phyloP scores from a whole-genome alignment of 495 filamentous ascomycete species.

The Lasiosphaeria miniovina region DNA sequence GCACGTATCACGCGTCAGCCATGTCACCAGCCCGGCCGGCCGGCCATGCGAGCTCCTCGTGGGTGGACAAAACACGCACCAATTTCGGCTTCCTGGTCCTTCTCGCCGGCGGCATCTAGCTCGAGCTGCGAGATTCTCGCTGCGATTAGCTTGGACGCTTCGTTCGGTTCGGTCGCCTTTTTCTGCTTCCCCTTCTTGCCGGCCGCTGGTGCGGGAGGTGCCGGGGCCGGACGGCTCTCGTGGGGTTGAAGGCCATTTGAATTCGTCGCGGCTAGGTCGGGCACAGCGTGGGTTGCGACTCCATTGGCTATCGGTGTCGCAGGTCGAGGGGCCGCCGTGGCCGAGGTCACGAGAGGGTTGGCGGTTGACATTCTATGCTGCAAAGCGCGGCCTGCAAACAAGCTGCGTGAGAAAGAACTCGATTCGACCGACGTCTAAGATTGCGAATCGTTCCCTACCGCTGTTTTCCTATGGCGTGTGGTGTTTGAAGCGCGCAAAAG shows the following conservation, averaged over 20 bases:
- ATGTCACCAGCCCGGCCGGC: background rate
- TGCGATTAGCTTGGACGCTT: slow-evolving; percentile 84
- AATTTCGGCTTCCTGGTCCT: slow-evolving; percentile 94
- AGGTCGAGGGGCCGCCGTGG: slow-evolving; percentile 25
- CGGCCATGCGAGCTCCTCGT: background rate
- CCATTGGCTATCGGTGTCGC: slow-evolving; percentile 30
- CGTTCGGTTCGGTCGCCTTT: slow-evolving; percentile 73
- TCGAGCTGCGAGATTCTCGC: slow-evolving; percentile 95
- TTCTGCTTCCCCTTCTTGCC: slow-evolving; percentile 67
- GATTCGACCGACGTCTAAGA: background rate
- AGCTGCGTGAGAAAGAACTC: slow-evolving; percentile 4
- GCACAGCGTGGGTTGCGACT: slow-evolving; percentile 19
- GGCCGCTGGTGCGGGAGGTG: slow-evolving; percentile 36
- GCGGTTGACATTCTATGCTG: slow-evolving; percentile 25
- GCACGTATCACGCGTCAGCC: slow-evolving; percentile 19
- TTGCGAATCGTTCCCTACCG: slow-evolving; percentile 13
- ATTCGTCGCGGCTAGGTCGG: slow-evolving; percentile 26
- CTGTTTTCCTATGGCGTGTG: background rate
- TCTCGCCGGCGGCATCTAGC: slow-evolving; percentile 85
- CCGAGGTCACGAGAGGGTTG: slow-evolving; percentile 27
- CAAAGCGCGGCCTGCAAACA: slow-evolving; percentile 2
- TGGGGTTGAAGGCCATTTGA: slow-evolving; percentile 38
- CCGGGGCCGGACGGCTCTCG: slow-evolving; percentile 41
- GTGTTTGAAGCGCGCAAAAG: slow-evolving; percentile 5
- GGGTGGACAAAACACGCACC: slow-evolving; percentile 59